Evolutionary conservation across 768 basidiomycete species (phyloP), one percentile per base, ranked within the genome.

Genomic region (Phanerochaete carnosa): DNA sequence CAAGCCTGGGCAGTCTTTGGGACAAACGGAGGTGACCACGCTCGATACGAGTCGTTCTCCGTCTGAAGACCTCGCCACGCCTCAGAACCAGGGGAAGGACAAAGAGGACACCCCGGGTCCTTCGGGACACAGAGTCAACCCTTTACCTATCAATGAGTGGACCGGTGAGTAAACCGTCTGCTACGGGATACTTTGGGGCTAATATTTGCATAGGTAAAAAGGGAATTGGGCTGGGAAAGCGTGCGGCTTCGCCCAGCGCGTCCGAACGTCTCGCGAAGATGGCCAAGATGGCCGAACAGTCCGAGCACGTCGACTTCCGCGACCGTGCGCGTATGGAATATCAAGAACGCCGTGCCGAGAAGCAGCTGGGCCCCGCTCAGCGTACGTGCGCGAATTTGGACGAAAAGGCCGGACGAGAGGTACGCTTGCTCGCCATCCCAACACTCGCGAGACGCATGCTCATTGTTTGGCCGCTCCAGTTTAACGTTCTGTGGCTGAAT

Each of bases 401-500:
- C 72, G 92, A 92, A 70, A 81, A 84, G 68, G 79, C 80, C 12
- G 89, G 85, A 46, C 84, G 84, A 66, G 72, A 81, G 75, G 89
- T 89, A 60, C 64, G 87, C 74, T 45, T 19, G 29, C 19, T 28
- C 43, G n/a, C 25, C 19, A 55, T 26, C 45, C 47, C 32, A 25
- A 19, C 29, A 45, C 45, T 62, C 56, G 16, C 49, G 47, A 35
- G 32, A 59, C 37, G 22, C 25, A 28, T 54, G 61, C n/a, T 52
- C 23, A 61, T 67, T 35, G 39, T 32, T 55, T 60, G 19, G 56
- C 52, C 12, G 11, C 13, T 6, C 25, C 46, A 95, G 93, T 92
- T 93, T 73, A 92, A 94, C 67, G 83, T 89, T 32, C 76, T 92
- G 28, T 92, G 88, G 85, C 77, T 95, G 56, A 83, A 93, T 68